Evolutionary conservation across 2,329 filamentous ascomycete genomes (phyloP).

Genomic region (Penicillium sp.): DNA sequence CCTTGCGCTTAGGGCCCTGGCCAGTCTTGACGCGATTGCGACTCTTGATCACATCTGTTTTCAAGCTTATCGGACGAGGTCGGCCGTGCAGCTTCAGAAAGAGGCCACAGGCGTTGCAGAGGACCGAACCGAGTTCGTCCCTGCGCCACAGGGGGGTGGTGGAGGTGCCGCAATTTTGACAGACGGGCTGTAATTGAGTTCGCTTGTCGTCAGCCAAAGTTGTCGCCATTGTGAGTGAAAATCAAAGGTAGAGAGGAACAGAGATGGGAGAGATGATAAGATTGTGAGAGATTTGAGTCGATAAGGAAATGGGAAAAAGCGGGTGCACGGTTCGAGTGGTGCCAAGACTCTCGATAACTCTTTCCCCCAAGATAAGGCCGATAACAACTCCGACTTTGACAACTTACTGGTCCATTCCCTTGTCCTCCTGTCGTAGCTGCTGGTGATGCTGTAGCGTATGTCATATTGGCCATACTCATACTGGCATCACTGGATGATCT

Average conservation of each 20-base stretch:
- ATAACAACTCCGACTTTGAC: slow-evolving; percentile 23
- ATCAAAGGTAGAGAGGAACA: slow-evolving; percentile 21
- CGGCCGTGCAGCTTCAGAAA: slow-evolving; percentile 97
- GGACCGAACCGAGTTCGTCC: slow-evolving; percentile 91
- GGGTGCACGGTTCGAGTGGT: slow-evolving; percentile 34
- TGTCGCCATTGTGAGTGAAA: slow-evolving; percentile 43
- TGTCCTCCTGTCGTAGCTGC: slow-evolving; percentile 67
- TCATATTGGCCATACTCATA: slow-evolving; percentile 60
- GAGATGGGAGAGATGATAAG: slow-evolving; percentile 42
- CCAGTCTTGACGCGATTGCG: slow-evolving; percentile 95
- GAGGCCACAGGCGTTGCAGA: slow-evolving; percentile 97
- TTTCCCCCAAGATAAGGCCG: slow-evolving; percentile 25
- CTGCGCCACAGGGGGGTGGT: slow-evolving; percentile 96
- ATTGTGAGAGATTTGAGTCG: slow-evolving; percentile 47
- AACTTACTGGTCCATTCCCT: slow-evolving; percentile 49
- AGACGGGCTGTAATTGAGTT: slow-evolving; percentile 81
- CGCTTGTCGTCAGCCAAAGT: slow-evolving; percentile 53
- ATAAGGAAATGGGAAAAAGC: slow-evolving; percentile 49
- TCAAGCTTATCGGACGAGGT: slow-evolving; percentile 89
- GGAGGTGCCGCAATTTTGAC: slow-evolving; percentile 93
- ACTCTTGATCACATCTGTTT: slow-evolving; percentile 99
- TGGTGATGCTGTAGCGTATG: slow-evolving; percentile 64
- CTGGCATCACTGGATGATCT: slow-evolving; percentile 48
- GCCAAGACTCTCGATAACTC: slow-evolving; percentile 37
- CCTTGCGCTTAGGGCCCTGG: slow-evolving; percentile 81